These are phyloP conservation scores for Aspergillus amoenus DNA, from an alignment of 2,329 filamentous ascomycete genomes.

Conservation along the genomic window DNA sequence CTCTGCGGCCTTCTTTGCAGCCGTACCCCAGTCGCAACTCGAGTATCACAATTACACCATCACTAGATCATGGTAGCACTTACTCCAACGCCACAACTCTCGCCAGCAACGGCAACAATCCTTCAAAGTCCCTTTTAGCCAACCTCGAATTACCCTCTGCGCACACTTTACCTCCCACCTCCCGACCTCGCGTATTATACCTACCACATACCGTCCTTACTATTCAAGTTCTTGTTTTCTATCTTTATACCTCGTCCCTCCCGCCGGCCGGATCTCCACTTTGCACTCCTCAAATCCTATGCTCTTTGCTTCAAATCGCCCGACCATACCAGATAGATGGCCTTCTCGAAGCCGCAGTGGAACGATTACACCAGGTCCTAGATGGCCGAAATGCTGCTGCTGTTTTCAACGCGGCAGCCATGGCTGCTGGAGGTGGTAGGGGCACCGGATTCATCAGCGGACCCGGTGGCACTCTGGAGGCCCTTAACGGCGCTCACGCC, in stretches of 20 bases:
- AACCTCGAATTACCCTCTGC: conserved; percentile 55
- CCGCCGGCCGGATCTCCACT: conserved; percentile 73
- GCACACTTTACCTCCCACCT: conserved; percentile 54
- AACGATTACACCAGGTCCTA: conserved; percentile 82
- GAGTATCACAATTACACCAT: conserved; percentile 78
- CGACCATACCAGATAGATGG: conserved; percentile 92
- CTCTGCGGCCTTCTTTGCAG: conserved; percentile 63
- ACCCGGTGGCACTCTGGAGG: conserved; percentile 45
- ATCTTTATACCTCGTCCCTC: conserved; percentile 87
- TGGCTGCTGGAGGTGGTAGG: conserved; percentile 91
- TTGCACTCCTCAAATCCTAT: conserved; percentile 92
- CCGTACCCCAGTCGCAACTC: conserved; percentile 70
- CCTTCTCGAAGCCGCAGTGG: conserved; percentile 85
- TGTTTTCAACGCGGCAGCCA: conserved; percentile 96
- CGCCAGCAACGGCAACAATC: conserved; percentile 32
- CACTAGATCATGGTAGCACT: conserved; percentile 39
- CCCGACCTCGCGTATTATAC: conserved; percentile 81
- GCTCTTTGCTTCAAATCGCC: conserved; percentile 88
- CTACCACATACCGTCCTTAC: conserved; percentile 90
- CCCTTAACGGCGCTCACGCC: conserved; percentile 37
- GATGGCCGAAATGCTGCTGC: conserved; percentile 94
- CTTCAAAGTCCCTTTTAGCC: conserved; percentile 35
- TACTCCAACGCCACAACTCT: conserved; percentile 45
- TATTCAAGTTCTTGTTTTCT: conserved; percentile 85
- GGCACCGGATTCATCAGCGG: conserved; percentile 70